Conservation (phyloP, 2,329 filamentous ascomycete species). For the Arthrocladium fulminans region DNA sequence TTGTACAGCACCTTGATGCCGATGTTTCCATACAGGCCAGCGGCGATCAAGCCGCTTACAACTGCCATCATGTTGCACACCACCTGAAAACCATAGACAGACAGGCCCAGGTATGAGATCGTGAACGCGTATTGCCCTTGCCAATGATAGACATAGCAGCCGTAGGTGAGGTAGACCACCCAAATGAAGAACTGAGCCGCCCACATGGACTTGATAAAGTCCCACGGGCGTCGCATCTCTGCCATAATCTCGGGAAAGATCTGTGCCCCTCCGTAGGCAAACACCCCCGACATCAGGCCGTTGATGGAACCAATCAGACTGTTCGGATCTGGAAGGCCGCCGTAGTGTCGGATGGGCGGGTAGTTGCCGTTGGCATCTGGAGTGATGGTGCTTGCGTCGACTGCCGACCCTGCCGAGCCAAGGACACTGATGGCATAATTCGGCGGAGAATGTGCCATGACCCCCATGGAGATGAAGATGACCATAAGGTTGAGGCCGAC, state of each 20-base stretch:
- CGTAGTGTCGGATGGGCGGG: too few relatives aligned
- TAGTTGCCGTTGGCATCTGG: too few relatives aligned
- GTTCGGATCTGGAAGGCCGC: constrained; percentile 17
- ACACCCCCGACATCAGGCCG: constrained; percentile 26
- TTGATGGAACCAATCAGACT: constrained; percentile 23
- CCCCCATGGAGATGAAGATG: constrained; percentile 28
- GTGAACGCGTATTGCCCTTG: constrained; percentile 21
- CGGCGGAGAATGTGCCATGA: constrained; percentile 24
- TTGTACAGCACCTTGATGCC: constrained; percentile 39
- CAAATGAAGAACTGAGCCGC: constrained; percentile 20
- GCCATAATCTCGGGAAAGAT: constrained; percentile 28
- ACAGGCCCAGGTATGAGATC: constrained; percentile 22
- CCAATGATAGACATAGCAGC: constrained; percentile 22
- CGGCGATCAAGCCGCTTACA: constrained; percentile 29
- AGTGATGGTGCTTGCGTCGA: too few relatives aligned
- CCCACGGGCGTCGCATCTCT: constrained; percentile 24
- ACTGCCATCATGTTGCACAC: constrained; percentile 27
- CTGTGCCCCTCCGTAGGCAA: constrained; percentile 26
- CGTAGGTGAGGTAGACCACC: constrained; percentile 18
- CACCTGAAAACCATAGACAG: constrained; percentile 29
- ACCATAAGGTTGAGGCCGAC: constrained; percentile 25
- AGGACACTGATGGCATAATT: constrained; percentile 25
- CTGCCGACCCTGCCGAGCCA: too few relatives aligned
- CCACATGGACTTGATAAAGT: constrained; percentile 20
- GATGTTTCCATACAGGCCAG: constrained; percentile 34